A percentile compares a stretch with the other conserved stretches of the same genome.
Evolutionary conservation across 352 stramenopile species (phyloP).

Genomic region (Pythium utonaiense): DNA sequence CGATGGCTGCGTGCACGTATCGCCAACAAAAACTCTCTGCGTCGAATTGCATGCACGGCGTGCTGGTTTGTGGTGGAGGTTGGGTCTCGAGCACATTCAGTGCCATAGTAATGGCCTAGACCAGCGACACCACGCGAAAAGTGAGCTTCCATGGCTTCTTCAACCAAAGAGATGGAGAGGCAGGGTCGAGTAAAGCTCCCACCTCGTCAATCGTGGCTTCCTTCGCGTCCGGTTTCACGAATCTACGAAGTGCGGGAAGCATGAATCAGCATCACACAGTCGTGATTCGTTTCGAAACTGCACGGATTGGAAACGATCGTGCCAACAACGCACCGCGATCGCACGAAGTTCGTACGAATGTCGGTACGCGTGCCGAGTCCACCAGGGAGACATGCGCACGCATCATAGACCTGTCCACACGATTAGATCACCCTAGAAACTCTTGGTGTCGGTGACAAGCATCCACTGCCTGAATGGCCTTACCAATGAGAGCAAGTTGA

Average conservation of each 20-base stretch:
- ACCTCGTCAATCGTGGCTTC: slow-evolving; percentile 1
- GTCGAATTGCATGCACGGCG: slow-evolving; percentile 1
- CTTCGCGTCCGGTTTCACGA: background rate
- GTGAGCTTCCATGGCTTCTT: background rate
- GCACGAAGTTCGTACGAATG: background rate
- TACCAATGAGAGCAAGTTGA: background rate
- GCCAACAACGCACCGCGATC: background rate
- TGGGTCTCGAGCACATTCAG: background rate
- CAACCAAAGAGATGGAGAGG: background rate
- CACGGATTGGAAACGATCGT: no score
- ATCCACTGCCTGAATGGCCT: background rate
- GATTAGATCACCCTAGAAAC: background rate
- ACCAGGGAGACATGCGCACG: background rate
- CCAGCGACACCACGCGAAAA: background rate
- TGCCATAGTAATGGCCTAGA: background rate
- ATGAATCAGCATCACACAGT: background rate
- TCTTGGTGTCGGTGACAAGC: background rate
- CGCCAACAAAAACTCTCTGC: background rate
- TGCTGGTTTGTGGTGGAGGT: background rate
- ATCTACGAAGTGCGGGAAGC: background rate
- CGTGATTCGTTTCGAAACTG: no score
- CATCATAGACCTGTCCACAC: background rate
- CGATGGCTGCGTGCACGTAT: background rate
- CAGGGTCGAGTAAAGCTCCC: background rate
- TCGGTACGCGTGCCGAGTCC: background rate